Conservation (phyloP, 169 alveolate species). For the Plasmodium vinckei region DNA sequence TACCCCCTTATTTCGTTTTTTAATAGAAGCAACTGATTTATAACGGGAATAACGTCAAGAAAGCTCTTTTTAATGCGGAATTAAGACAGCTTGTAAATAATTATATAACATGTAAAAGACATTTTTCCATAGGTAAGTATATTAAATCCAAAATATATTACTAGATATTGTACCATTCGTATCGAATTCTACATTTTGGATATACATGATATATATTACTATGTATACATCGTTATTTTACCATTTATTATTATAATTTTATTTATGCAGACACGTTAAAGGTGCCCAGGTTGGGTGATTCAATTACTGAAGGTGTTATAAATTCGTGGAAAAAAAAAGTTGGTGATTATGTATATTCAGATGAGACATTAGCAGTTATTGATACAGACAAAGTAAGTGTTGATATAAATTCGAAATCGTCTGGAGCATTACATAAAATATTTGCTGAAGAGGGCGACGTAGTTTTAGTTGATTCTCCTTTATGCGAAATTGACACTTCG, state of each 20-base stretch:
- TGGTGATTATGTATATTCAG: conserved; percentile 93
- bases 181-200: too few species aligned
- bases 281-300: conserved; percentile 90
- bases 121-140: conserved; percentile 68
- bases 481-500: conserved; percentile 89
- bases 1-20: conserved; percentile 2
- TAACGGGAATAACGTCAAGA: conserved; percentile 26
- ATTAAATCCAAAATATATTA: conserved; percentile 1
- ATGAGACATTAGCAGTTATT: conserved; percentile 93
- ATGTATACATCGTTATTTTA: not conserved
- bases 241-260: not conserved
- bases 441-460: conserved; percentile 89
- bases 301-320: conserved; percentile 91
- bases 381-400: conserved; percentile 97
- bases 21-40: conserved; percentile 50
- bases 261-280: conserved; percentile 74
- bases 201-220: too few species aligned
- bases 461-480: conserved; percentile 90
- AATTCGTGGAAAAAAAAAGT: conserved; percentile 86
- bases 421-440: conserved; percentile 63
- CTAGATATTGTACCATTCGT: too few species aligned
- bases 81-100: conserved; percentile 3
- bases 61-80: conserved; percentile 26
- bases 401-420: conserved; percentile 91
- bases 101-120: conserved; percentile 27